A percentile compares a stretch with the other conserved stretches of the same genome.
Evolutionary conservation across 2,329 filamentous ascomycete genomes (phyloP).

Genomic region (Incumbomyces lentus): DNA sequence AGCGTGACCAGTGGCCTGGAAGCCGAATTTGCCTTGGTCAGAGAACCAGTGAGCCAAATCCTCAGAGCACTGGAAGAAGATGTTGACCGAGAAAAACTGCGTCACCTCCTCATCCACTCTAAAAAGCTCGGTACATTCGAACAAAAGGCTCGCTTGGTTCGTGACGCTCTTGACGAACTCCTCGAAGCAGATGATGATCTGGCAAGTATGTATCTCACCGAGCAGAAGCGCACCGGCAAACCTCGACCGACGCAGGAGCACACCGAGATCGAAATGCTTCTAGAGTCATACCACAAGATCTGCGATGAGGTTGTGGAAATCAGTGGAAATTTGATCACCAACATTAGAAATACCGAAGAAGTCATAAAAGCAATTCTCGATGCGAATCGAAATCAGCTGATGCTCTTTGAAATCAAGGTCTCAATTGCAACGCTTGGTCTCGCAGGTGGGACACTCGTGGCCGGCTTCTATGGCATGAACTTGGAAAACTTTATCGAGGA

Average conservation of each 20-base stretch:
- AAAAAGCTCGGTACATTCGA: conserved; percentile 96
- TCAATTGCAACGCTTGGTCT: conserved; percentile 91
- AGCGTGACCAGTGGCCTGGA: conserved; percentile 87
- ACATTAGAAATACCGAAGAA: conserved; percentile 95
- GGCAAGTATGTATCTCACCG: conserved; percentile 87
- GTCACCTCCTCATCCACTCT: conserved; percentile 81
- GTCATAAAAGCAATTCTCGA: conserved; percentile 96
- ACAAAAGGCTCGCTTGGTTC: conserved; percentile 86
- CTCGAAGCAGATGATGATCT: conserved; percentile 94
- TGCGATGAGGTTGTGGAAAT: conserved; percentile 97
- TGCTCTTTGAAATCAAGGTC: conserved; percentile 94
- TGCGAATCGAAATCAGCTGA: conserved; percentile 93
- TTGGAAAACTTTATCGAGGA: conserved; percentile 98
- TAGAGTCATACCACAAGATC: conserved; percentile 96
- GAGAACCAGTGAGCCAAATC: conserved; percentile 82
- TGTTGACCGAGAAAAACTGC: conserved; percentile 87
- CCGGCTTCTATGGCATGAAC: conserved; percentile 99
- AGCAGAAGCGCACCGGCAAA: conserved; percentile 62
- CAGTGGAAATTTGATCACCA: conserved; percentile 81
- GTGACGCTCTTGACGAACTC: conserved; percentile 89
- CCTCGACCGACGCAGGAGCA: conserved; percentile 72
- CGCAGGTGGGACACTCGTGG: conserved; percentile 86
- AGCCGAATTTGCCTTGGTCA: conserved; percentile 85
- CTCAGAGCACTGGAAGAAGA: conserved; percentile 88
- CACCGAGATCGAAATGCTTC: conserved; percentile 89